phyloP scores from a whole-genome alignment of 192 early-diverging fungal genomes.

The Umbelopsis sp. region DNA sequence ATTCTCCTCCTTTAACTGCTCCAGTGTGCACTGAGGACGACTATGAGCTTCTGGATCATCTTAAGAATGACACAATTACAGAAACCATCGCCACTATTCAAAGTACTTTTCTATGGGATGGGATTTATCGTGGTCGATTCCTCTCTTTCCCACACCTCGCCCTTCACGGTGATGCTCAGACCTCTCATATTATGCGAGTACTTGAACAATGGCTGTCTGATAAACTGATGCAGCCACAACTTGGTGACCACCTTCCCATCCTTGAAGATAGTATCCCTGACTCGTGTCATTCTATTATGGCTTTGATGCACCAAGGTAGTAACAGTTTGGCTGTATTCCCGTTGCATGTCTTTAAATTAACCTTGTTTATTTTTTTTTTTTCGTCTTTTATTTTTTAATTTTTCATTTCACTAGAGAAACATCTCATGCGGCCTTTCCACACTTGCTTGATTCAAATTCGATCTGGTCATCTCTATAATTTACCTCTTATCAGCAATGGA shows the following conservation, averaged over 20 bases:
- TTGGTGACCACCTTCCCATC: slow-evolving; percentile 38
- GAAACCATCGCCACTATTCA: slow-evolving; percentile 9
- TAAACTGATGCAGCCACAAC: slow-evolving; percentile 42
- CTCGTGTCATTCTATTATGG: slow-evolving; percentile 38
- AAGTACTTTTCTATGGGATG: slow-evolving; percentile 6
- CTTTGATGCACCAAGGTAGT: slow-evolving; percentile 8
- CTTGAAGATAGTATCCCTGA: slow-evolving; percentile 42
- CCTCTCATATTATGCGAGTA: slow-evolving; percentile 33
- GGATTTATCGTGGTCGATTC: slow-evolving; percentile 5
- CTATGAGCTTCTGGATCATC: background rate
- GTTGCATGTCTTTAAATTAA: too few relatives aligned
- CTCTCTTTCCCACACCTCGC: slow-evolving; percentile 36
- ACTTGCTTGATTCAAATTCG: slow-evolving; percentile 40
- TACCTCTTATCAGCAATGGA: slow-evolving; percentile 2
- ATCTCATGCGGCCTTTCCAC: slow-evolving; percentile 22
- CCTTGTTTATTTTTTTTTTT: background rate
- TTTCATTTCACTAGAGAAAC: slow-evolving; percentile 1
- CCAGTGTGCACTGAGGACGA: background rate
- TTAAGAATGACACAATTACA: background rate
- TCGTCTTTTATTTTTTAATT: background rate
- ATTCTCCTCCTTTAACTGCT: background rate
- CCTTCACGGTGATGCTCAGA: slow-evolving; percentile 44
- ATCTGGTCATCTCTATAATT: slow-evolving; percentile 40
- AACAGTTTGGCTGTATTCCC: too few relatives aligned
- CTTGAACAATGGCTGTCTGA: slow-evolving; percentile 38